These are phyloP conservation scores for Artemisia tridentata DNA, from an alignment of 129 eudicot species.

Conservation along the genomic window DNA sequence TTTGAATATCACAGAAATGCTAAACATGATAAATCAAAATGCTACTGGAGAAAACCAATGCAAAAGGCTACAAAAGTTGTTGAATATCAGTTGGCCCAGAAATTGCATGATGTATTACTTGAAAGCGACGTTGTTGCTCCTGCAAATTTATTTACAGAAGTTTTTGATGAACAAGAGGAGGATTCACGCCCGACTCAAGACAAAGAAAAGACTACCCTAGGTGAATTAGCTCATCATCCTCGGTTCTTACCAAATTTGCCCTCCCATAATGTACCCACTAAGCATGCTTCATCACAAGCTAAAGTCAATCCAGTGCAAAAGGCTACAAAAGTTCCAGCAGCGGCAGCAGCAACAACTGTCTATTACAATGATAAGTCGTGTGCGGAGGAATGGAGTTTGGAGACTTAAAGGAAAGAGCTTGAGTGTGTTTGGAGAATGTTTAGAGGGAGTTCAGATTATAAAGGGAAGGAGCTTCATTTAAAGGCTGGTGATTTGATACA, in stretches of 20 bases:
- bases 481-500: slow-evolving; percentile 49
- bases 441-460: slow-evolving; percentile 52
- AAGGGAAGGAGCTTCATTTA: slow-evolving; percentile 55
- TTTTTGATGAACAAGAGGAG: slow-evolving; percentile 44
- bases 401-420: slow-evolving; percentile 55
- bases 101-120: slow-evolving; percentile 84
- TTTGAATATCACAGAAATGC: no score
- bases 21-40: no score
- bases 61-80: no score
- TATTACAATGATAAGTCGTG: no score
- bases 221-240: slow-evolving; percentile 38
- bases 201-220: slow-evolving; percentile 28
- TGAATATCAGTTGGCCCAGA: slow-evolving; percentile 86
- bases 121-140: slow-evolving; percentile 99
- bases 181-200: slow-evolving; percentile 29
- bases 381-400: slow-evolving; percentile 50
- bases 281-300: slow-evolving; percentile 33
- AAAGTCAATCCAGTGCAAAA: slow-evolving; percentile 36
- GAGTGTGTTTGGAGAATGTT: slow-evolving; percentile 64
- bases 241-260: slow-evolving; percentile 63
- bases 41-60: no score
- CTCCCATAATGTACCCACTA: slow-evolving; percentile 31
- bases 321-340: slow-evolving; percentile 62
- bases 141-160: slow-evolving; percentile 70
- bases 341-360: slow-evolving; percentile 81